Base-by-base conservation (phyloP, 2,329 filamentous ascomycete genomes). In the Penicillium sp. region DNA sequence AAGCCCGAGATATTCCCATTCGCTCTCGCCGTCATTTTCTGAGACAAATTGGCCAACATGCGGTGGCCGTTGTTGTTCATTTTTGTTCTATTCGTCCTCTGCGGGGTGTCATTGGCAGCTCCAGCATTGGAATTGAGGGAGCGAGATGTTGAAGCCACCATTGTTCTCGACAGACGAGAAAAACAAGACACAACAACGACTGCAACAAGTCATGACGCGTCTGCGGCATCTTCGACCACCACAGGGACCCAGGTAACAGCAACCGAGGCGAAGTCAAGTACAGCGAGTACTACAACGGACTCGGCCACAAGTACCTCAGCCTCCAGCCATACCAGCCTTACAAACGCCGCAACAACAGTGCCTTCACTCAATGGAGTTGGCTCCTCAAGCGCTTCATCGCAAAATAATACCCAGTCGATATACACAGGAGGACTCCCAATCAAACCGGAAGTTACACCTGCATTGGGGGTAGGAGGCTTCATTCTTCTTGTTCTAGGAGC, bases 391-490 rank as follows among this genome's bases (percentile, higher is more conserved):
- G 57, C 28, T 13, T 6, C 13, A 42, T 44, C 28, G 21, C 26
- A 45, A 18, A 61, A 65, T 55, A 56, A 45, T 36, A 49, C 57
- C 24, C 63, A 61, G 24, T 49, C 62, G 38, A 53, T 58, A 38
- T 60, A 63, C 29, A 60, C 62, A 0, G 65, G 70, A 49, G 65
- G 63, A 46, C 79, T 96, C 16, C 93, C 93, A 0, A 75, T 96
- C 31, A 65, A 82, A 23, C 91, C 93, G 0, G 74, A 71, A 50
- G 79, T 97, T 44, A 96, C 90, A 2, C 91, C 93, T 3, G 90
- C 86, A 38, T 85, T 90, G 73, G 89, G 85, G 3, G 82, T 96
- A 45, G 86, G 85, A 31, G 93, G 92, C 23, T 82, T 86, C 18
- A 77, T 96, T 45, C 78, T 97, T 54, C 79, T 97, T 41, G 67